Percentiles rank a stretch among this genome's conserved stretches.
These are phyloP conservation scores for Nicotiana knightiana DNA, from an alignment of 257 asterid genomes.

Conservation along the genomic window DNA sequence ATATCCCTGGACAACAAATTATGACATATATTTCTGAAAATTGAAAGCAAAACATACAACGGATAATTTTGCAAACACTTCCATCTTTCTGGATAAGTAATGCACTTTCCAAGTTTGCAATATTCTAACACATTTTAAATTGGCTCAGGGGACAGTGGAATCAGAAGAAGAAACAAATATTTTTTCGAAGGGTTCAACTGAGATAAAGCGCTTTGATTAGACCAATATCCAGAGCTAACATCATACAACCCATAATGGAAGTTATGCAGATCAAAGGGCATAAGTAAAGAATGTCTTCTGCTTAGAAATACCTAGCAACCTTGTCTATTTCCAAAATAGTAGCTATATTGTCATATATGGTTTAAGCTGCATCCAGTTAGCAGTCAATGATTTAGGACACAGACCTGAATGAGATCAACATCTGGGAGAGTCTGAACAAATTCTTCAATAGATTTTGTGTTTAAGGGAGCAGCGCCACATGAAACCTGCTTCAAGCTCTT, in stretches of 20 bases:
- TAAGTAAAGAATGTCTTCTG: background rate
- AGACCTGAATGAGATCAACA: conserved; percentile 82
- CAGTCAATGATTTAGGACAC: background rate
- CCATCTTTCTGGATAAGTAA: background rate
- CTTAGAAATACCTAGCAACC: background rate
- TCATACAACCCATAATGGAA: background rate
- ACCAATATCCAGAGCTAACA: background rate
- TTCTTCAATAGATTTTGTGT: conserved; percentile 38
- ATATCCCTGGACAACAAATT: conserved; percentile 53
- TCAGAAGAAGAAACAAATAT: background rate
- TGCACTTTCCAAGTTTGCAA: background rate
- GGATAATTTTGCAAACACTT: background rate
- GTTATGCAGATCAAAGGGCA: background rate
- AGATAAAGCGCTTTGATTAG: conserved; percentile 2
- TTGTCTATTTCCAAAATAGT: background rate
- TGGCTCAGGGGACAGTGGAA: background rate
- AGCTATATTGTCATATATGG: background rate
- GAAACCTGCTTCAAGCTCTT: conserved; percentile 69
- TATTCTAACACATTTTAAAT: background rate
- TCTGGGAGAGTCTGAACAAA: conserved; percentile 48
- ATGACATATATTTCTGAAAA: background rate
- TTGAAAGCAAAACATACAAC: background rate
- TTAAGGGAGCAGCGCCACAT: conserved; percentile 73
- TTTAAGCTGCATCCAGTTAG: background rate
- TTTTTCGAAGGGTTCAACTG: background rate